Percentiles rank a stretch among this genome's conserved stretches.
These are phyloP conservation scores for Mortierella sp. DNA, from an alignment of 371 early-diverging fungal species.

Conservation along the genomic window DNA sequence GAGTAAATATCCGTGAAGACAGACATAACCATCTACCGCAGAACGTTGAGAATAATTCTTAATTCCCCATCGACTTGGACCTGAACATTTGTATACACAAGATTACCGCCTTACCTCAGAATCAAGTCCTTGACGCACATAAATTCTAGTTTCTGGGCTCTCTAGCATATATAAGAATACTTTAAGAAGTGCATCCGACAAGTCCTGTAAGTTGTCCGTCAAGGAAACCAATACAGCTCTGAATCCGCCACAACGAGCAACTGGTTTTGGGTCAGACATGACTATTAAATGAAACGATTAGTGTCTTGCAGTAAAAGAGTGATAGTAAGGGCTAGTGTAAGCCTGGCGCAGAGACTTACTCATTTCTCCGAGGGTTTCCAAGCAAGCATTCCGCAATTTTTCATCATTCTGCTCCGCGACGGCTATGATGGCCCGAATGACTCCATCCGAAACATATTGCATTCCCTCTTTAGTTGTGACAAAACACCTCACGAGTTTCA, in stretches of 20 bases:
- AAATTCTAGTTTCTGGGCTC: conserved; percentile 71
- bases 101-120: conserved; percentile 64
- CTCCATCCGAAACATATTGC: conserved; percentile 67
- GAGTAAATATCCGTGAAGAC: conserved; percentile 81
- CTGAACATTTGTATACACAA: too few species aligned
- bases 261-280: conserved; percentile 68
- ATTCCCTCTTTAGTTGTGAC: conserved; percentile 69
- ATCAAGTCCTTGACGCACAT: conserved; percentile 83
- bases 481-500: conserved; percentile 78
- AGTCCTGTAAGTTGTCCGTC: conserved; percentile 77
- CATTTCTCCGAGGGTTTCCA: conserved; percentile 86
- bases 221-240: conserved; percentile 77
- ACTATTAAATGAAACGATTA: conserved; percentile 24
- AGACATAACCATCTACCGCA: conserved; percentile 74
- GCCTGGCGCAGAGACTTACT: conserved; percentile 58
- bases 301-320: background rate
- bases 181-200: conserved; percentile 73
- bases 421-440: conserved; percentile 82
- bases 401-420: conserved; percentile 87
- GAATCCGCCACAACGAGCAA: conserved; percentile 79
- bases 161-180: conserved; percentile 83
- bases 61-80: background rate
- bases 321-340: background rate
- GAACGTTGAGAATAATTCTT: background rate
- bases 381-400: conserved; percentile 75